Evolutionary conservation across 257 asterid species (phyloP).

Genomic region (Solanum commersonii): DNA sequence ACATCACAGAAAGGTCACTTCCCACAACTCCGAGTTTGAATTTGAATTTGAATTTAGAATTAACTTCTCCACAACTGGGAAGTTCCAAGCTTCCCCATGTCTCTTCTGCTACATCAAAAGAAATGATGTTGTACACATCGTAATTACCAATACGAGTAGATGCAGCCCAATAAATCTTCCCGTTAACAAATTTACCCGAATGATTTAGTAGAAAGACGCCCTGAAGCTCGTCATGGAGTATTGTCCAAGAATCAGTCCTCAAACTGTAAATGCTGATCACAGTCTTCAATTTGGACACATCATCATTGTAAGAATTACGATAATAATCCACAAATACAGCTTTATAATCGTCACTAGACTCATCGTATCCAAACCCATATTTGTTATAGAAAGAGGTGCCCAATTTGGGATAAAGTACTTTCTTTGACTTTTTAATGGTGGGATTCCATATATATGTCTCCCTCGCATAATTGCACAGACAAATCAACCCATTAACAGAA

Average conservation of each 20-base stretch:
- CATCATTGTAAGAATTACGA: not conserved
- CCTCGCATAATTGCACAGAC: too few relatives aligned
- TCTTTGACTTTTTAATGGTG: not conserved
- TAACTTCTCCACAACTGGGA: not conserved
- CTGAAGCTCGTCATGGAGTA: not conserved
- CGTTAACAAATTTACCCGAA: not conserved
- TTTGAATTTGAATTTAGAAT: not conserved
- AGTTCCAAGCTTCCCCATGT: not conserved
- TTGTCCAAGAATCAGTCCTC: not conserved
- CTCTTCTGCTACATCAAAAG: not conserved
- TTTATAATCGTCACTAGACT: not conserved
- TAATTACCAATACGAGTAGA: not conserved
- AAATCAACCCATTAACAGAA: too few relatives aligned
- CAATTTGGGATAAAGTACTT: not conserved
- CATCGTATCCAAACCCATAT: not conserved
- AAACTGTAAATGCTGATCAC: not conserved
- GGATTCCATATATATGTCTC: not conserved
- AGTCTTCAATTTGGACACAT: not conserved
- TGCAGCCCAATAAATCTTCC: not conserved
- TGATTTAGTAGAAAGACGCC: not conserved
- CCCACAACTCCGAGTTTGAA: not conserved
- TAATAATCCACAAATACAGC: not conserved
- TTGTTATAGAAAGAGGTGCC: not conserved
- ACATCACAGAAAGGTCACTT: not conserved
- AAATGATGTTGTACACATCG: not conserved